These are phyloP conservation scores for Yamadazyma pseudoaaseri DNA, from an alignment of 1,139 yeast genomes.

Conservation along the genomic window DNA sequence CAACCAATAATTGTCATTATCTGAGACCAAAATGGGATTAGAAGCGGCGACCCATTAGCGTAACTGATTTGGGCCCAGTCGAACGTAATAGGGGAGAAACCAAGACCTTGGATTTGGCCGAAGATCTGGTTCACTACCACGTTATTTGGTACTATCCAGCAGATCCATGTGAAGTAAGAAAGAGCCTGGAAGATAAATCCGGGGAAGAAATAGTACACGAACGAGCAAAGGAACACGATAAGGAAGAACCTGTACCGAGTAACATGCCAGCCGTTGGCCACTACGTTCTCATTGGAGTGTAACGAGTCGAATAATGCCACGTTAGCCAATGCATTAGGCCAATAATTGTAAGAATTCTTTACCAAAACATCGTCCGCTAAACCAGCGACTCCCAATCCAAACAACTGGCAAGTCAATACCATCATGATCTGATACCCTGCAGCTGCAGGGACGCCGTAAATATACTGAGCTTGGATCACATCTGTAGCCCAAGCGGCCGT, in stretches of 20 bases:
- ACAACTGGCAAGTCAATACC: constrained; percentile 51
- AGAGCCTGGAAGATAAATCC: constrained; percentile 31
- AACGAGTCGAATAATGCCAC: constrained; percentile 56
- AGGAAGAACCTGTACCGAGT: constrained; percentile 32
- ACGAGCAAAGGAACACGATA: constrained; percentile 20
- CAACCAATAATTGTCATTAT: constrained; percentile 25
- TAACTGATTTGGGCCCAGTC: constrained; percentile 43
- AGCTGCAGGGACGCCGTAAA: constrained; percentile 30
- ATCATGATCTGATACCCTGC: constrained; percentile 52
- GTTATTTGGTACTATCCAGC: constrained; percentile 36
- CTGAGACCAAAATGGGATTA: constrained; percentile 47
- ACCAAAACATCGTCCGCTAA: constrained; percentile 53
- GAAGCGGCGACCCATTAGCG: constrained; percentile 23
- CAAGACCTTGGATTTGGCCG: constrained; percentile 55
- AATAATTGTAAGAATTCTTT: constrained; percentile 55
- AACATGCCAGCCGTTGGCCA: constrained; percentile 36
- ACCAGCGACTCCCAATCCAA: constrained; percentile 68
- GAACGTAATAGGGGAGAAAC: constrained; percentile 55
- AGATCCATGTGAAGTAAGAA: constrained; percentile 36
- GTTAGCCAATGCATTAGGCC: constrained; percentile 58
- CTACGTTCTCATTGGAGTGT: constrained; percentile 37
- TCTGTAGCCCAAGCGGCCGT: constrained; percentile 17
- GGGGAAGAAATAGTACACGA: constrained; percentile 35
- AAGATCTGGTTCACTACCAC: constrained; percentile 49
- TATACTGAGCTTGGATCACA: constrained; percentile 32